Evolutionary conservation across 148 eudicot genomes (phyloP), one percentile per base, ranked within the genome.

Genomic region (Arbutus unedo): DNA sequence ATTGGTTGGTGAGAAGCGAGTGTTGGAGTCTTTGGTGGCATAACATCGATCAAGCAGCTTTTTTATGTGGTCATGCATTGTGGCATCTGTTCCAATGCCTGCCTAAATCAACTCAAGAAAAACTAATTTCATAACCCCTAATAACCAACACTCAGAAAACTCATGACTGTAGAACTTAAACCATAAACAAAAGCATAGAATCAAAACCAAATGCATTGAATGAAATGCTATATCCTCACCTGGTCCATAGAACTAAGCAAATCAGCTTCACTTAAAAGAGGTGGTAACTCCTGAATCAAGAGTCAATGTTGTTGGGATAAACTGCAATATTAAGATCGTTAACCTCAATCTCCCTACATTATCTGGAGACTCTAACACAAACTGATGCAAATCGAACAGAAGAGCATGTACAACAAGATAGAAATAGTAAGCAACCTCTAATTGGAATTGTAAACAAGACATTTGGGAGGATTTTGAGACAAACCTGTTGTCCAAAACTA

Each of bases 31-130:
- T 90, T 96, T 96, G 18, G 93, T 94, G 82, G 98, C 99, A 93
- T 96, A 96, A 88, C 86, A 92, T 72, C 99, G 97, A 90, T 96
- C 99, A 76, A 94, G 89, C 81, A 96, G 92, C 87, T 96, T 96
- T 81, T 96, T 94, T 80, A 96, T 96, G 86, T 96, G 99, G 86
- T 96, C 99, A 86, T 96, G 99, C 99, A 96, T 96, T 67, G 99
- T 96, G 45, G 99, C 99, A 90, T 96, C 99, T 82, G 99, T 96
- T 49, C 99, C 99, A 55, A 96, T 96, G 56, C 94, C 97, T 44
- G 97, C 94, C 98, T 95, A 66, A 79, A 81, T 4, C 83, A 53
- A 74, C 8, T 23, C 0, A 7, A 16, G 66, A 48, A 53, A 16
- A 79, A 41, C 19, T 3, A 38, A 51, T 56, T 78, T 57, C 45